Base-by-base conservation (phyloP, 2,329 filamentous ascomycete genomes). In the Lachnellula occidentalis region DNA sequence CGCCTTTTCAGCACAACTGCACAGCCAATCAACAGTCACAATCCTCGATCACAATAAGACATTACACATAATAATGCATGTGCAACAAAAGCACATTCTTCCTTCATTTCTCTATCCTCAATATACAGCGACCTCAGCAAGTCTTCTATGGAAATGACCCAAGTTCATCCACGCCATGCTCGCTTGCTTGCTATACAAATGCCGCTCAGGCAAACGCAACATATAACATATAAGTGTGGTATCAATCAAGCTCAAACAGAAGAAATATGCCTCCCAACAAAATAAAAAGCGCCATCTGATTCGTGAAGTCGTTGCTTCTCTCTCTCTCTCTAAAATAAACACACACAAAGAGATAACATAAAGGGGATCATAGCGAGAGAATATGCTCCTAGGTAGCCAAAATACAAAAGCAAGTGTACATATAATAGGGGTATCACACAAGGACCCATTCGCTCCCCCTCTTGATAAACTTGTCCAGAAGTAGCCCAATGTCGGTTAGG, bases 391-490 rank as follows among this genome's bases (percentile, higher is more conserved):
- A 45, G 43, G 21, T 45, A 45, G 19, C n/a, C 43, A 12, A 45
- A 45, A 31, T 24, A 24, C 19, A 31, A 45, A 31, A 31, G 43
- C 22, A 31, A 24, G 0, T 12, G 43, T 45, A 24, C 24, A 36
- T 31, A 31, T 31, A 31, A 31, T 11, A 11, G 27, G 27, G 27
- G 27, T 31, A 41, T 68, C 52, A 69, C 11, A 70, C 61, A 45
- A 86, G 72, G 51, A 96, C 91, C 92, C 92, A 99, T 77, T 99
- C 92, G 65, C 87, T 95, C 22, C 92, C 92, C 61, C 92, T 83
- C 78, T 99, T 99, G 70, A 99, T 86, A 67, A 94, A 97, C 70
- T 97, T 99, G 71, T 99, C 94, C 63, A 99, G 77, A 75, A 99
- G 78, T 68, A 94, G 71, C 39, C 85, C 81, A 58, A 99, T 74